Evolutionary conservation across 306 rosid species (phyloP), one percentile per base, ranked within the genome.

Genomic region (Dalbergia cochinchinensis): DNA sequence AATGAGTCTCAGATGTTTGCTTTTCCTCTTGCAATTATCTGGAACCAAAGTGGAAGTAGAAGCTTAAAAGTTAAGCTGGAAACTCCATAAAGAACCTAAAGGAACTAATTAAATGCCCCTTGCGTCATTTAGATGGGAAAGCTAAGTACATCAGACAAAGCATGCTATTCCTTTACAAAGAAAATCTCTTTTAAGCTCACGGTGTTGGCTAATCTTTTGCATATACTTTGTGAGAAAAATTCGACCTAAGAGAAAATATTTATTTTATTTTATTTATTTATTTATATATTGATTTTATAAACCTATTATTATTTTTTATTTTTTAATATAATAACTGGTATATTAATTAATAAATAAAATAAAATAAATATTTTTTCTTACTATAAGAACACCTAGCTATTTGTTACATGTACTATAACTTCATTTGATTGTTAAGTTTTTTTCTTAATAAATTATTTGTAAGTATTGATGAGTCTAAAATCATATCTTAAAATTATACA

Each of bases 21-120:
- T 71, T 78, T 78, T 68, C 7, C 54, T 73, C 19, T 34, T 53
- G 45, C 54, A 78, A 20, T 74, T 51, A 72, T 55, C 4, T 61
- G 41, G 34, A 80, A 31, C 50, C 33, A 80, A 58, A 55, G 61
- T 58, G 74, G 71, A 80, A 61, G 41, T n/a, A 22, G 47, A 69
- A 58, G 54, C 71, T 44, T 71, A 22, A 79, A 65, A 69, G 34
- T 67, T 48, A 4, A 16, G 31, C 35, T 33, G 20, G 54, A 44
- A 26, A 76, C 78, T 78, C 11, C 19, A 34, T 45, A 67, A 73
- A 85, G 72, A 60, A 54, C 65, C 55, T 77, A 37, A 65, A 80
- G 78, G 71, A 77, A 81, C 76, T 31, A 44, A 26, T 18, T 59
- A 72, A 71, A 60, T 72, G 74, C 67, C 18, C 65, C 50, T 60